Conservation (phyloP, 345 rosid genomes). For the Rhizophora mangle region DNA sequence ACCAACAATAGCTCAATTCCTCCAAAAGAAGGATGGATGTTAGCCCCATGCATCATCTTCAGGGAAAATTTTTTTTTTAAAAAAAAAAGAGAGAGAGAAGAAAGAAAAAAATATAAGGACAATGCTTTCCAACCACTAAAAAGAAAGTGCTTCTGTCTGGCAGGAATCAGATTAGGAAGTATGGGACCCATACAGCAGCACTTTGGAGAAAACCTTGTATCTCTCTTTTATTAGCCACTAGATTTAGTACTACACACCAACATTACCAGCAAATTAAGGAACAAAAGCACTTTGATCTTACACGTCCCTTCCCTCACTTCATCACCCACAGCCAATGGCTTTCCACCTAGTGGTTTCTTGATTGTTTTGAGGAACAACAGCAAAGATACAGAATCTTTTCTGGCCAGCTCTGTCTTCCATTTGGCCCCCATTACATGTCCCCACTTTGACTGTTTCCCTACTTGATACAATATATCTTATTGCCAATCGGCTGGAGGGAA, state of each 20-base stretch:
- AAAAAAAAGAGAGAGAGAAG: too few relatives aligned
- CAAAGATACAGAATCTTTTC: conserved; percentile 10
- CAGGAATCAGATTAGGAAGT: conserved; percentile 5
- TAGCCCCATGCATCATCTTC: conserved; percentile 10
- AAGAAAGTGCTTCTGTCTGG: conserved; percentile 1
- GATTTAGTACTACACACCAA: neutral
- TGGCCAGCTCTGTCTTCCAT: neutral
- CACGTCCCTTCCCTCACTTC: neutral
- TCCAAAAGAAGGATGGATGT: neutral
- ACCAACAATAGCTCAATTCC: conserved; percentile 1
- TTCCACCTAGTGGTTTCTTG: conserved; percentile 22
- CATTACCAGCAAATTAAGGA: conserved; percentile 5
- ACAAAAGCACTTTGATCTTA: conserved; percentile 1
- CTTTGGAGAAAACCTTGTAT: neutral
- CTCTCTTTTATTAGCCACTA: neutral
- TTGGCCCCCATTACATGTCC: conserved; percentile 14
- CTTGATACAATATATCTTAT: neutral
- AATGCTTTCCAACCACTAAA: neutral
- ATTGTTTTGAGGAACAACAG: neutral
- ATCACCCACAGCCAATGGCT: conserved; percentile 7
- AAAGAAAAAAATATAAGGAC: conserved; percentile 8
- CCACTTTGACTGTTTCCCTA: neutral
- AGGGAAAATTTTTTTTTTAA: too few relatives aligned
- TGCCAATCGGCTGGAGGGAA: conserved; percentile 7
- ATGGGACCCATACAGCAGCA: neutral